Conservation (phyloP, 1,284 basidiomycete genomes). For the Takashimella koratensis region DNA sequence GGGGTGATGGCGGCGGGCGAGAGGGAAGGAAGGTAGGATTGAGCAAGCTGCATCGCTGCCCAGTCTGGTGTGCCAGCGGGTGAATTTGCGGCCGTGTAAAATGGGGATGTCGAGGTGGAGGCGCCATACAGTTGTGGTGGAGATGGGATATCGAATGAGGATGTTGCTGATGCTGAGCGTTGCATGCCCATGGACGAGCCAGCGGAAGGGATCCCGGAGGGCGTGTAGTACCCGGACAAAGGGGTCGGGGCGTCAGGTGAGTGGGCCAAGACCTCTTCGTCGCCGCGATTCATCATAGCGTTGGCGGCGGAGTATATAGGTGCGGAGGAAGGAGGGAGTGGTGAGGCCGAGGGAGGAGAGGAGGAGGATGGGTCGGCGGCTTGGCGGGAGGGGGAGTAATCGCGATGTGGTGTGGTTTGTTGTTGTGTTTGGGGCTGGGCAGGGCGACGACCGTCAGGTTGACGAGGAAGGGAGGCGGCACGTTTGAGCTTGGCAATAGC, state of each 20-base stretch:
- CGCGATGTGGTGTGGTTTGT: no score
- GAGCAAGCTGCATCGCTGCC: slow-evolving; percentile 38
- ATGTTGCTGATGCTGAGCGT: slow-evolving; percentile 34
- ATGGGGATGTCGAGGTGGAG: slow-evolving; percentile 12
- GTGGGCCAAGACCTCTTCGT: slow-evolving; percentile 37
- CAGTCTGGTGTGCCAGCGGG: slow-evolving; percentile 29
- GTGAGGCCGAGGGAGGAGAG: background rate
- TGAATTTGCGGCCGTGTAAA: slow-evolving; percentile 19
- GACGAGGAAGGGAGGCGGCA: slow-evolving; percentile 79
- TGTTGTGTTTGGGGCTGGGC: slow-evolving; percentile 54
- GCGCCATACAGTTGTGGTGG: slow-evolving; percentile 20
- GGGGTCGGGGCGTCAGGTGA: slow-evolving; percentile 22
- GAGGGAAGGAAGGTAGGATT: slow-evolving; percentile 37
- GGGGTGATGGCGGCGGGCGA: slow-evolving; percentile 26
- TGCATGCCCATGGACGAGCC: slow-evolving; percentile 19
- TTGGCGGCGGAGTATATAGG: slow-evolving; percentile 4
- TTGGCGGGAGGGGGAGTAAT: no score
- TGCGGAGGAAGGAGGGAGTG: slow-evolving; percentile 5
- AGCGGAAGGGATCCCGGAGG: background rate
- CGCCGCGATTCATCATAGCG: slow-evolving; percentile 9
- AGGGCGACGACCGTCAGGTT: slow-evolving; percentile 77
- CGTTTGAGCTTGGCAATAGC: slow-evolving; percentile 85
- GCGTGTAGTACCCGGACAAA: slow-evolving; percentile 9
- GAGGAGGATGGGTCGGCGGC: slow-evolving; percentile 4
- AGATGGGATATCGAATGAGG: slow-evolving; percentile 30